Conservation (phyloP, 2,329 filamentous ascomycete species). For the Phaeosphaeria sp. region DNA sequence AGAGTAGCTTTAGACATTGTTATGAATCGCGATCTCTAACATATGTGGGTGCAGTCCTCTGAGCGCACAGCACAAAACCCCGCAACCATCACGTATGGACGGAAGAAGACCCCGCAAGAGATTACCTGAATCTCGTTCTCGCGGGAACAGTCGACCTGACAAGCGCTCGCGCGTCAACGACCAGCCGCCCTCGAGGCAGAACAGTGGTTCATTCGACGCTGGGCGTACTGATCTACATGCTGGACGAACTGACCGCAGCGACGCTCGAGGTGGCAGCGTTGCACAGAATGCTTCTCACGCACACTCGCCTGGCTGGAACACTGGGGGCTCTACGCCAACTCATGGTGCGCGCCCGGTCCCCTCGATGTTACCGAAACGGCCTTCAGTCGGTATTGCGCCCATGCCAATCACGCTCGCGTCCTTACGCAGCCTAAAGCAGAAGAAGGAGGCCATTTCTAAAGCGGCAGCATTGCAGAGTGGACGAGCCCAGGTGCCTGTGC, state of each 20-base stretch:
- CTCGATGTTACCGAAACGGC: slow-evolving; percentile 33
- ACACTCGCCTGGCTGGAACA: slow-evolving; percentile 18
- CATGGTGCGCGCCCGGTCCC: slow-evolving; percentile 26
- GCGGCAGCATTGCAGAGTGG: not conserved
- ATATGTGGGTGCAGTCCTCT: not conserved
- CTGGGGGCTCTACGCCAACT: slow-evolving; percentile 26
- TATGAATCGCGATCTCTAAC: not conserved
- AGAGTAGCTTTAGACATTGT: not conserved
- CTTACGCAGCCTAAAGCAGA: slow-evolving; percentile 8
- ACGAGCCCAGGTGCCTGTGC: not conserved
- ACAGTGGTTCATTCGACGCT: not conserved
- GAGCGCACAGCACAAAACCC: not conserved
- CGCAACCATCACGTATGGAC: not conserved
- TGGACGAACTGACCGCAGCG: not conserved
- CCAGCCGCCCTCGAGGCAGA: slow-evolving; percentile 2
- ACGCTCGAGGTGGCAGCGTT: slow-evolving; percentile 2
- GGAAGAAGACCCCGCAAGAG: slow-evolving; percentile 25
- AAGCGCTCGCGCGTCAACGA: slow-evolving; percentile 18
- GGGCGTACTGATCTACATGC: not conserved
- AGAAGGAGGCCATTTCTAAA: slow-evolving; percentile 9
- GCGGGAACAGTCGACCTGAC: slow-evolving; percentile 26
- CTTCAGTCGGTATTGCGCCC: too few species aligned
- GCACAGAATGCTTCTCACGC: slow-evolving; percentile 9
- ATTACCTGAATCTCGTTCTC: slow-evolving; percentile 14
- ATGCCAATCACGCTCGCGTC: slow-evolving; percentile 8